phyloP scores from a whole-genome alignment of 116 monocot genomes.

The Zostera marina region DNA sequence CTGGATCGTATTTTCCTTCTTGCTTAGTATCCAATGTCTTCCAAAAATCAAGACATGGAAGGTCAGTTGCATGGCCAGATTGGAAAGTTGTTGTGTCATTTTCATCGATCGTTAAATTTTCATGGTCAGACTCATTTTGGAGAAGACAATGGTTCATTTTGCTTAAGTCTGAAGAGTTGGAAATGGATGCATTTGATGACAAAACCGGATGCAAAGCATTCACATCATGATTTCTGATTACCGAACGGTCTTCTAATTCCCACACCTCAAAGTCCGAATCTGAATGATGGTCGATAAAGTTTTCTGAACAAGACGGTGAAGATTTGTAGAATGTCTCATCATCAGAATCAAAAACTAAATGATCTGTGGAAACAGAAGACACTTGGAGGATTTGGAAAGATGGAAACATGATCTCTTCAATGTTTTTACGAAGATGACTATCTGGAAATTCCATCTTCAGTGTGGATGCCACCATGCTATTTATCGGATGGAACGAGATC shows the following conservation, averaged over 20 bases:
- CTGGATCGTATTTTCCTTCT: conserved; percentile 11
- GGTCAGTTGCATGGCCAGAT: conserved; percentile 14
- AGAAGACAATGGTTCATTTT: conserved; percentile 12
- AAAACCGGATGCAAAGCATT: conserved; percentile 26
- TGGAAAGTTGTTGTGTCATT: conserved; percentile 19
- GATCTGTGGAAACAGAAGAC: conserved; percentile 15
- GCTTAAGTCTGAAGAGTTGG: conserved; percentile 16
- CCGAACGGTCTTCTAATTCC: conserved; percentile 35
- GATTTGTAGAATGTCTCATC: conserved; percentile 87
- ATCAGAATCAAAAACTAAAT: conserved; percentile 59
- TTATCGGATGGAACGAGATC: conserved; percentile 74
- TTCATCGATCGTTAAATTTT: conserved; percentile 13
- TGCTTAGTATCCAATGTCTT: conserved; percentile 6
- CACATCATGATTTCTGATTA: conserved; percentile 11
- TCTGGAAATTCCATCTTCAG: conserved; percentile 48
- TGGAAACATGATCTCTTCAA: conserved; percentile 51
- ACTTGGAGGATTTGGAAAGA: conserved; percentile 63
- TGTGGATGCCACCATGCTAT: conserved; percentile 34
- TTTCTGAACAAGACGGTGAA: conserved; percentile 56
- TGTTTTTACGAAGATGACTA: conserved; percentile 22
- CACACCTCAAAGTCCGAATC: conserved; percentile 79
- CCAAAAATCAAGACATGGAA: conserved; percentile 41
- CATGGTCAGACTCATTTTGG: conserved; percentile 8
- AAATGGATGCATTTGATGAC: conserved; percentile 24
- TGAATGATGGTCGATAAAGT: conserved; percentile 31